phyloP scores from a whole-genome alignment of 179 eudicot genomes.

The Pouteria campechiana region DNA sequence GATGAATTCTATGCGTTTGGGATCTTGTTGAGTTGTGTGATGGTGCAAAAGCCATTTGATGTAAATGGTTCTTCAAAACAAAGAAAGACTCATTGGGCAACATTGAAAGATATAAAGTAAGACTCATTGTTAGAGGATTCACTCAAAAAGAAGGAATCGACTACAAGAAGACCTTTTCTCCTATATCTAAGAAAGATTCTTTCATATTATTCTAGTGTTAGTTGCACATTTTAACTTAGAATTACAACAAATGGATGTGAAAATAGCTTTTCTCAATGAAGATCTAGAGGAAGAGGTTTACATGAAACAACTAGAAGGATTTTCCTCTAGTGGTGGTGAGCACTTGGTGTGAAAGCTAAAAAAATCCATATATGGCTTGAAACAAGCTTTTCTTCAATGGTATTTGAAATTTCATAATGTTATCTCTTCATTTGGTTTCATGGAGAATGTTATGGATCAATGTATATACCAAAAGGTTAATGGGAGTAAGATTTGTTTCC shows the following conservation, averaged over 20 bases:
- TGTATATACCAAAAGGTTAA: not conserved
- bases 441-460: not conserved
- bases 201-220: too few species aligned
- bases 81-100: not conserved
- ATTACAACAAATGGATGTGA: conserved; percentile 4
- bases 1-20: conserved; percentile 6
- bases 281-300: too few species aligned
- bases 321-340: too few species aligned
- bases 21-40: conserved; percentile 1
- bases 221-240: conserved; percentile 5
- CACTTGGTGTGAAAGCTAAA: not conserved
- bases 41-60: not conserved
- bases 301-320: too few species aligned
- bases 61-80: conserved; percentile 5
- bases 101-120: conserved; percentile 2
- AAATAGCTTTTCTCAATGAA: conserved; percentile 2
- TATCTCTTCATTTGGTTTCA: not conserved
- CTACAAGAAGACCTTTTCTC: conserved; percentile 1
- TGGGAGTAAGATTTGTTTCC: not conserved
- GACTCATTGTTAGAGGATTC: conserved; percentile 1
- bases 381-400: not conserved
- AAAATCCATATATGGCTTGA: not conserved
- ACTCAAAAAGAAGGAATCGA: conserved; percentile 1
- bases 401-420: not conserved
- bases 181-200: conserved; percentile 3